Evolutionary conservation across 164 flowering plant genomes (phyloP), one percentile per base, ranked within the genome.

Genomic region (Dillenia turbinata): DNA sequence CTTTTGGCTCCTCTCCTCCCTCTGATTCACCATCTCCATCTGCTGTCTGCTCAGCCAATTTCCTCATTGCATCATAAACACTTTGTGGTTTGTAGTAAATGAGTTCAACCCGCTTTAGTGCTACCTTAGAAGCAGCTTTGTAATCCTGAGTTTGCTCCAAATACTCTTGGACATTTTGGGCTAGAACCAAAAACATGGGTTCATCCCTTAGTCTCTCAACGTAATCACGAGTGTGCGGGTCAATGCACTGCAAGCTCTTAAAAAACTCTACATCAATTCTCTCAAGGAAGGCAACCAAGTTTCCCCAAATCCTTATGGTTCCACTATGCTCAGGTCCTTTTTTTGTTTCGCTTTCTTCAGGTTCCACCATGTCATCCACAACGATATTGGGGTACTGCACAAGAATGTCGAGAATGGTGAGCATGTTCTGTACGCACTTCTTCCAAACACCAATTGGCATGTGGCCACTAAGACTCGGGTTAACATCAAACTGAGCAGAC

Each of bases 51-150:
- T 87, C 96, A 17, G 87, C 95, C 70, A 94, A 59, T 17, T 80
- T 87, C 73, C 85, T 82, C 97, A 91, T 94, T 9, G 97, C 97
- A 67, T 78, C 96, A 81, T 94, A 94, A n/a, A 94, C 96, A 65
- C 76, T 96, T 70, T 86, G 93, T 13, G 97, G 99, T 55, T 94
- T 94, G 57, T 94, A 94, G 70, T 93, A 94, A 11, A 91, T 69
- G 12, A 89, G 86, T 26, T 94, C 97, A 63, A 88, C 95, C 53
- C 85, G 79, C 71, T 73, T 85, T 57, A 91, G 58, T 1, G 97
- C 97, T 15, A 86, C 96, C 78, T 88, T 94, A 12, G 99, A 66
- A 64, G 99, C 96, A 55, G 87, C 78, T 79, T 83, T 89, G 33
- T 75, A 67, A 65, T 91, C 89, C 16, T 87, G 87, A 72, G 71